Conservation (phyloP, 805 yeast genomes). For the Saccharomyces kudriavzevii region DNA sequence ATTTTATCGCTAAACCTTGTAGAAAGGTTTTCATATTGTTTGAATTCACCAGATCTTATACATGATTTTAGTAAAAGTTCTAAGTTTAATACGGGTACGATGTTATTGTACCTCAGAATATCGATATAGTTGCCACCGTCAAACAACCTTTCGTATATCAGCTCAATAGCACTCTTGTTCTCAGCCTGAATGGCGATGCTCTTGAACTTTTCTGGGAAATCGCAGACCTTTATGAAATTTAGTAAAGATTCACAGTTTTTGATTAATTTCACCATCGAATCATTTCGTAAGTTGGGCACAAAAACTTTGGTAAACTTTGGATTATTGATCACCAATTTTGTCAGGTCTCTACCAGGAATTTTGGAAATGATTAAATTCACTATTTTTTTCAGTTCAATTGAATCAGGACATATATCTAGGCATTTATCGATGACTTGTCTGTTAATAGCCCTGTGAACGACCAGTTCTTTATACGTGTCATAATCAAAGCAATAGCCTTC, state of each 20-base stretch:
- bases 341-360: constrained; percentile 8
- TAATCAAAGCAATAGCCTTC: constrained; percentile 29
- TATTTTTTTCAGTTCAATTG: constrained; percentile 14
- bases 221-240: constrained; percentile 13
- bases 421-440: constrained; percentile 13
- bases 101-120: constrained; percentile 18
- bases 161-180: constrained; percentile 16
- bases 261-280: constrained; percentile 19
- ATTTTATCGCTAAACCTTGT: constrained; percentile 13
- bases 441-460: constrained; percentile 14
- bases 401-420: constrained; percentile 14
- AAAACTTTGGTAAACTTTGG: constrained; percentile 8
- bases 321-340: constrained; percentile 10
- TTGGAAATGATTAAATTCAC: constrained; percentile 15
- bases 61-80: constrained; percentile 20
- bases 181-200: constrained; percentile 26
- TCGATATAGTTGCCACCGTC: constrained; percentile 10
- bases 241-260: constrained; percentile 7
- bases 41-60: constrained; percentile 20
- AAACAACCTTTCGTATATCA: constrained; percentile 18
- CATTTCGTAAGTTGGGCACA: constrained; percentile 19
- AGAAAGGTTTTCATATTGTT: constrained; percentile 12
- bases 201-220: constrained; percentile 24
- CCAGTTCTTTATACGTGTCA: constrained; percentile 26
- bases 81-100: constrained; percentile 21